Conservation (phyloP, 2,329 filamentous ascomycete species). For the Penicillium sp. region DNA sequence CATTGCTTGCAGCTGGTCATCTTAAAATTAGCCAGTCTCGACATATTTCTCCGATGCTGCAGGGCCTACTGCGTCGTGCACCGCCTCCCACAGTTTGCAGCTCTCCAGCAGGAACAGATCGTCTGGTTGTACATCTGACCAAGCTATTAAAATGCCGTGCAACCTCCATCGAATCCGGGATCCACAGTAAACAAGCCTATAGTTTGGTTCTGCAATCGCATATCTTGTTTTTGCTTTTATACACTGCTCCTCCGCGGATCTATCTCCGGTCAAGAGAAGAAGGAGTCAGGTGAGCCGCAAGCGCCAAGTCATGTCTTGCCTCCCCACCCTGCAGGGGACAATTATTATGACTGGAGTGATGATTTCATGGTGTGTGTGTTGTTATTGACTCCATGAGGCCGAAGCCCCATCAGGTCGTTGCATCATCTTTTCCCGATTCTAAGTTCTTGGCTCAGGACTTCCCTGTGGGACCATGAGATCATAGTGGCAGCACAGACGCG, state of each 20-base stretch:
- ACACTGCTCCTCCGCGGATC: neutral
- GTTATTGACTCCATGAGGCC: neutral
- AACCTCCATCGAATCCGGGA: neutral
- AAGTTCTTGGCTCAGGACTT: neutral
- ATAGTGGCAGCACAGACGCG: slow-evolving; percentile 4
- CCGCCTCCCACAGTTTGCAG: neutral
- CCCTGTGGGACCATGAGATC: slow-evolving; percentile 20
- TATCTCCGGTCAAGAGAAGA: neutral
- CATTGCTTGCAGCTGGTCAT: slow-evolving; percentile 7
- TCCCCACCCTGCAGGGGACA: neutral
- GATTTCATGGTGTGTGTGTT: neutral
- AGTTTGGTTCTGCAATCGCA: neutral
- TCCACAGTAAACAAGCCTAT: neutral
- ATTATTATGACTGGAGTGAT: neutral
- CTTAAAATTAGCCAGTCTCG: slow-evolving; percentile 7
- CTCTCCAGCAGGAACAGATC: neutral
- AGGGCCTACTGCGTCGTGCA: slow-evolving; percentile 20
- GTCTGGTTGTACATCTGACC: neutral
- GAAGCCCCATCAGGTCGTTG: slow-evolving; percentile 2
- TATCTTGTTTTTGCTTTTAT: neutral
- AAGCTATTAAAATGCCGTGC: slow-evolving; percentile 2
- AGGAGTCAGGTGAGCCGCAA: neutral
- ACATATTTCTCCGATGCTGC: slow-evolving; percentile 16
- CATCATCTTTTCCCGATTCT: slow-evolving; percentile 14
- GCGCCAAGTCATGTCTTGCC: neutral